Evolutionary conservation across 2,329 filamentous ascomycete genomes (phyloP).

Genomic region (Plenodomus lindquistii): DNA sequence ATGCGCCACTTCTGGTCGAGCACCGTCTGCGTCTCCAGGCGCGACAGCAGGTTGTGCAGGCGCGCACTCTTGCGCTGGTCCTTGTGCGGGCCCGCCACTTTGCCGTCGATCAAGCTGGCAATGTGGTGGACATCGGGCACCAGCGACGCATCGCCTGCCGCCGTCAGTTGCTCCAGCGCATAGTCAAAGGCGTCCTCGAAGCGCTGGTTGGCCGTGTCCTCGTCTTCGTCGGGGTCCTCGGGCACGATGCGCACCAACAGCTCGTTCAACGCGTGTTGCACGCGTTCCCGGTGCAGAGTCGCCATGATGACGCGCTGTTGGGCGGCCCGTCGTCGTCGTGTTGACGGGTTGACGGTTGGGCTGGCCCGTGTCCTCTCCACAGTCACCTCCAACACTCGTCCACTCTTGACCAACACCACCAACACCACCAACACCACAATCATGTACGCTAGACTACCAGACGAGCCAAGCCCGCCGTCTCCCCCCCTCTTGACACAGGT

Average conservation of each 20-base stretch:
- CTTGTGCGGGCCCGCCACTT: conserved; percentile 76
- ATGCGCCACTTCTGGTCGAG: conserved; percentile 97
- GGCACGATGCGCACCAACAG: conserved; percentile 77
- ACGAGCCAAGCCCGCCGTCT: too few species aligned
- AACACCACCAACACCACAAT: too few species aligned
- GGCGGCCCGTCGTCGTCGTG: neutral
- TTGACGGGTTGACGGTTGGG: conserved; percentile 10
- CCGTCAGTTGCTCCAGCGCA: conserved; percentile 53
- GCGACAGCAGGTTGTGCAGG: conserved; percentile 89
- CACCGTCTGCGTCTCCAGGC: conserved; percentile 86
- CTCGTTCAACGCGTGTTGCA: conserved; percentile 78
- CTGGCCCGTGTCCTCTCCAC: neutral
- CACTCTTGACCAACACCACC: too few species aligned
- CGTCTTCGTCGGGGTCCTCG: conserved; percentile 65
- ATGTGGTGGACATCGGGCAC: conserved; percentile 85
- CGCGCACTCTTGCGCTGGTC: conserved; percentile 71
- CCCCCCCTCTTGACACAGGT: too few species aligned
- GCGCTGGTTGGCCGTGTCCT: conserved; percentile 68
- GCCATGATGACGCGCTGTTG: conserved; percentile 38
- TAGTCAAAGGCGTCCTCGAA: conserved; percentile 64
- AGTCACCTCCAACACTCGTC: too few species aligned
- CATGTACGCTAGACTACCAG: too few species aligned
- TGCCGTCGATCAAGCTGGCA: conserved; percentile 87
- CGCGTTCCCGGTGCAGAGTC: conserved; percentile 57
- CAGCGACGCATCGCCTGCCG: conserved; percentile 55